Conservation (phyloP, 2,329 filamentous ascomycete species). For the Triangularia setosa region DNA sequence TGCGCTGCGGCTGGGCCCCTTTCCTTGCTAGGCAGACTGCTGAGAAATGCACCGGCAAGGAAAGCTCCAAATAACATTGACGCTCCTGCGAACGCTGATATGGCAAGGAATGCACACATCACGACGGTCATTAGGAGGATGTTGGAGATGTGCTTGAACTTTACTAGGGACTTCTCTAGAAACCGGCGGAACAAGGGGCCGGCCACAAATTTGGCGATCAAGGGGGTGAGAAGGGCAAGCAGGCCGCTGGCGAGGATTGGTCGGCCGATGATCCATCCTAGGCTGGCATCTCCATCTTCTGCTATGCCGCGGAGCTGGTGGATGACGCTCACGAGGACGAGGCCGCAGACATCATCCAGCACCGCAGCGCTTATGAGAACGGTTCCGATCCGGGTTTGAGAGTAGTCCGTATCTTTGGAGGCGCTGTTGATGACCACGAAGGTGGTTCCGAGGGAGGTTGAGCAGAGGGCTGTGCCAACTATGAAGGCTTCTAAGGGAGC, state of each 20-base stretch:
- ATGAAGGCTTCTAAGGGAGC: slow-evolving; percentile 57
- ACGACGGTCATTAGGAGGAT: slow-evolving; percentile 18
- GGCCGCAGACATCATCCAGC: slow-evolving; percentile 75
- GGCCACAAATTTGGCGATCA: slow-evolving; percentile 11
- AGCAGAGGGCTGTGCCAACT: slow-evolving; percentile 68
- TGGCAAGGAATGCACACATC: slow-evolving; percentile 19
- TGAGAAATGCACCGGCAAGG: slow-evolving; percentile 22
- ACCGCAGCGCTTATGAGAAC: slow-evolving; percentile 70
- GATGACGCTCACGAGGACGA: slow-evolving; percentile 75
- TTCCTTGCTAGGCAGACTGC: slow-evolving; percentile 11
- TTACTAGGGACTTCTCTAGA: not conserved
- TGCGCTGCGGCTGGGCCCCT: not conserved
- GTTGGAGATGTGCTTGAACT: slow-evolving; percentile 11
- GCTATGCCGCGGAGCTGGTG: slow-evolving; percentile 51
- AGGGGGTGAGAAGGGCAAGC: slow-evolving; percentile 23
- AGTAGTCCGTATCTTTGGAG: slow-evolving; percentile 38
- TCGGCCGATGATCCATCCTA: slow-evolving; percentile 29
- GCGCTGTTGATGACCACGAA: slow-evolving; percentile 49
- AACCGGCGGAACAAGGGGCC: slow-evolving; percentile 18
- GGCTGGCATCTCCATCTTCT: slow-evolving; percentile 15
- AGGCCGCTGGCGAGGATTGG: slow-evolving; percentile 23
- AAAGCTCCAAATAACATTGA: slow-evolving; percentile 25
- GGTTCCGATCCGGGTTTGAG: slow-evolving; percentile 48
- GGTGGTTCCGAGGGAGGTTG: slow-evolving; percentile 69
- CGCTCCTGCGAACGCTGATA: slow-evolving; percentile 23